Conservation (phyloP, 768 basidiomycete genomes). For the Fomitopsis serialis region DNA sequence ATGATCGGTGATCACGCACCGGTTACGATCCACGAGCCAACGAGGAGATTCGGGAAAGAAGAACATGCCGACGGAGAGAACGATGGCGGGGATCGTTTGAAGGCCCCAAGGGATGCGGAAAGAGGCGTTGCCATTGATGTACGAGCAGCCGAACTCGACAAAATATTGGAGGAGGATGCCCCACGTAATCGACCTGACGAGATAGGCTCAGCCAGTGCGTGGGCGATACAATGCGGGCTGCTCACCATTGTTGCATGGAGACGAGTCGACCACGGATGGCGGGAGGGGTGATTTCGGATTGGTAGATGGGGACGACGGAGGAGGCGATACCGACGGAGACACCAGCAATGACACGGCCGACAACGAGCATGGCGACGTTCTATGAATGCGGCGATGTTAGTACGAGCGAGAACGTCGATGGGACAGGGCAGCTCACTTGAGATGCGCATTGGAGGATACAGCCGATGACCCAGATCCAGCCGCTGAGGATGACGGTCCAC, state of each 20-base stretch:
- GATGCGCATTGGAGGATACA: slow-evolving; percentile 67
- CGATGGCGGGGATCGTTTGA: slow-evolving; percentile 72
- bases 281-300: slow-evolving; percentile 70
- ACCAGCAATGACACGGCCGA: slow-evolving; percentile 50
- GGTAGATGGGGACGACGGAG: slow-evolving; percentile 67
- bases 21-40: slow-evolving; percentile 61
- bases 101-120: slow-evolving; percentile 81
- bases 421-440: slow-evolving; percentile 24
- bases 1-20: slow-evolving; percentile 25
- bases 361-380: slow-evolving; percentile 72
- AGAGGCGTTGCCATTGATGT: slow-evolving; percentile 62
- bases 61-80: slow-evolving; percentile 63
- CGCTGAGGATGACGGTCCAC: slow-evolving; percentile 59
- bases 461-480: slow-evolving; percentile 69
- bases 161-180: slow-evolving; percentile 75
- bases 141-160: slow-evolving; percentile 70
- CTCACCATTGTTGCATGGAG: slow-evolving; percentile 67
- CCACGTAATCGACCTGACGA: slow-evolving; percentile 54
- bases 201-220: neutral
- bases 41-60: slow-evolving; percentile 64
- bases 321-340: slow-evolving; percentile 63
- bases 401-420: neutral
- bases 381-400: slow-evolving; percentile 18
- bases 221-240: neutral
- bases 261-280: slow-evolving; percentile 71